Conservation (phyloP, 164 flowering plant species). For the Paratinospora sagittata region DNA sequence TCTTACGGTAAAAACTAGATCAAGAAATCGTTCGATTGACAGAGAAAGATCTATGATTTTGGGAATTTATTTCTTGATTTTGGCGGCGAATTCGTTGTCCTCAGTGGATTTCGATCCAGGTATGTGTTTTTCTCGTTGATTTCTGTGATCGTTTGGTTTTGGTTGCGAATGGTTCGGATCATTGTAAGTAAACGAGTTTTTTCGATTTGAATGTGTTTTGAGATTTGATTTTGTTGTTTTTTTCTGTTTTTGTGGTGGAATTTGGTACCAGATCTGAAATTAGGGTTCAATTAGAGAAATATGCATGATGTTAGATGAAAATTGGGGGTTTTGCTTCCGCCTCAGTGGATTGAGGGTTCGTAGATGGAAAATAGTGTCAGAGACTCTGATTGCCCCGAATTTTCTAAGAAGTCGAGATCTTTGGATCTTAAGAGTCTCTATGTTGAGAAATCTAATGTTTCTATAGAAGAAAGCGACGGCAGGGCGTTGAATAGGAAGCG, state of each 20-base stretch:
- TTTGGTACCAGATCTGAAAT: conserved; percentile 45
- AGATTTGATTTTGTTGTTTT: conserved; percentile 14
- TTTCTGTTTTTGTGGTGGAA: conserved; percentile 13
- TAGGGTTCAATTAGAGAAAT: conserved; percentile 18
- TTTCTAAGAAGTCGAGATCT: conserved; percentile 47
- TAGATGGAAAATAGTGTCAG: conserved; percentile 70
- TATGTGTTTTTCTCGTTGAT: conserved; percentile 18
- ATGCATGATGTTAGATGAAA: conserved; percentile 49
- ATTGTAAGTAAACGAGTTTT: neutral
- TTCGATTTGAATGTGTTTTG: neutral
- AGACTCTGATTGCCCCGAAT: conserved; percentile 35
- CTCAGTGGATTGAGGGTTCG: conserved; percentile 31
- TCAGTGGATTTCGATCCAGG: conserved; percentile 29
- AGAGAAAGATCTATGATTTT: neutral
- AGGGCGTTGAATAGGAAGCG: conserved; percentile 29
- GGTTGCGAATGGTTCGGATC: conserved; percentile 13
- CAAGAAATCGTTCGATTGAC: conserved; percentile 19
- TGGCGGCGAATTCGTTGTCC: neutral
- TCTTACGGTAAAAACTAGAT: conserved; percentile 23
- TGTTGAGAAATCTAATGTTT: conserved; percentile 24
- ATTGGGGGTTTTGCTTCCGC: conserved; percentile 26
- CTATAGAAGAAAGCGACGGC: conserved; percentile 10
- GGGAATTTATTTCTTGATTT: neutral
- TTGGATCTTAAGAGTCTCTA: conserved; percentile 59
- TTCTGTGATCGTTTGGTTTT: conserved; percentile 7